Evolutionary conservation across 169 alveolate species (phyloP).

Genomic region (Plasmodium gaboni): DNA sequence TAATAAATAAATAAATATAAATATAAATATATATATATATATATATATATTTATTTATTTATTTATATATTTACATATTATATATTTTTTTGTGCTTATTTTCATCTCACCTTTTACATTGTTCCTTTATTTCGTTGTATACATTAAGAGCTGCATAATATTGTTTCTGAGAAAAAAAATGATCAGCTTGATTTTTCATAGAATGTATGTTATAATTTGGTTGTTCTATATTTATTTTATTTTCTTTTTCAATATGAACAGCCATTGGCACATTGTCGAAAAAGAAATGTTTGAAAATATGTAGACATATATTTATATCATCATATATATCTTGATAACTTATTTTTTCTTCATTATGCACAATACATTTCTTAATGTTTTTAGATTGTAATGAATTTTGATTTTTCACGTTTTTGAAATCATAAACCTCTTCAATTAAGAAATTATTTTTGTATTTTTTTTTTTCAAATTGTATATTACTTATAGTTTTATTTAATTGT

Average conservation of each 20-base stretch:
- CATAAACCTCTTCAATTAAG: constrained; percentile 61
- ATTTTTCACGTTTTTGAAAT: constrained; percentile 14
- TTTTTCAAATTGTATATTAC: constrained; percentile 31
- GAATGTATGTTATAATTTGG: neutral
- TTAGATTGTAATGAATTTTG: neutral
- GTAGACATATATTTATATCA: constrained; percentile 11
- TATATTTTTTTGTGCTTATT: neutral
- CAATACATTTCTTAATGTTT: constrained; percentile 6
- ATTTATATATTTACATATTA: neutral
- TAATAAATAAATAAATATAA: neutral
- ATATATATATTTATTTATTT: neutral
- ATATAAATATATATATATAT: neutral
- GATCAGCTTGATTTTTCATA: constrained; percentile 46
- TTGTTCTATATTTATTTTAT: neutral
- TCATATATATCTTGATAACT: neutral
- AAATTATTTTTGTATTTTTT: constrained; percentile 33
- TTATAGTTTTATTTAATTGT: constrained; percentile 1
- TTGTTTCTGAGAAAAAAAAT: constrained; percentile 27
- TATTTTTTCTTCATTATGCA: neutral
- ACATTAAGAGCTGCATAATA: constrained; percentile 9
- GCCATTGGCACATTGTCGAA: neutral
- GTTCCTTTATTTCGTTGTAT: constrained; percentile 12
- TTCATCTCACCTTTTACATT: constrained; percentile 13
- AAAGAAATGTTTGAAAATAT: neutral
- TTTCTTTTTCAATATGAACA: constrained; percentile 38